Conservation (phyloP, 2,329 filamentous ascomycete genomes). For the Dryadomyces sulphureus region DNA sequence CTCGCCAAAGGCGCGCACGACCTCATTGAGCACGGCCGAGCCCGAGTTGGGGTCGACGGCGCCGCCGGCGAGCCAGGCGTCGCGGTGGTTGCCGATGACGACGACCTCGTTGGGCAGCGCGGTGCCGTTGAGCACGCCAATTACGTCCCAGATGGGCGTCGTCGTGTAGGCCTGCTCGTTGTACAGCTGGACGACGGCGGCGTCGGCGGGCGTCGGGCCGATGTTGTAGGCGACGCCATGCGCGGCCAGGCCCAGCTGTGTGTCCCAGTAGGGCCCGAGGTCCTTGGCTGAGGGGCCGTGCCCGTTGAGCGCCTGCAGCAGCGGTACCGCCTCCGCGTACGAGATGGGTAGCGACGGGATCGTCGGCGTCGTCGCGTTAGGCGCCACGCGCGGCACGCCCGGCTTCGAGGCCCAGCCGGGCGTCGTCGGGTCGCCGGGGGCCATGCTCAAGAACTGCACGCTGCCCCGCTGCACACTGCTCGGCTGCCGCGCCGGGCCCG, state of each 20-base stretch:
- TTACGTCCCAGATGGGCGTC: constrained; percentile 79
- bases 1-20: constrained; percentile 57
- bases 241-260: constrained; percentile 57
- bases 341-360: constrained; percentile 91
- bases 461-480: constrained; percentile 85
- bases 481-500: constrained; percentile 75
- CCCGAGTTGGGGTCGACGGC: constrained; percentile 72
- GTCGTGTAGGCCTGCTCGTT: constrained; percentile 74
- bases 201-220: constrained; percentile 59
- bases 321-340: constrained; percentile 69
- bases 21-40: constrained; percentile 65
- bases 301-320: constrained; percentile 82
- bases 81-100: constrained; percentile 69
- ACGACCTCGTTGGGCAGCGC: constrained; percentile 66
- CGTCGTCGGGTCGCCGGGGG: constrained; percentile 69
- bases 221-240: constrained; percentile 77
- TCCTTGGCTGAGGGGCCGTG: constrained; percentile 66
- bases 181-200: constrained; percentile 51
- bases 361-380: constrained; percentile 55
- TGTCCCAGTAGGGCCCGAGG: constrained; percentile 57
- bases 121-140: constrained; percentile 81
- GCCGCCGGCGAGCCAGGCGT: constrained; percentile 60
- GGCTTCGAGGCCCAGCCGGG: constrained; percentile 89
- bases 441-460: constrained; percentile 61
- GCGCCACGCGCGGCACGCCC: constrained; percentile 61